These are phyloP conservation scores for Pestalotiopsis sp. DNA, from an alignment of 2,329 filamentous ascomycete species.

Conservation along the genomic window DNA sequence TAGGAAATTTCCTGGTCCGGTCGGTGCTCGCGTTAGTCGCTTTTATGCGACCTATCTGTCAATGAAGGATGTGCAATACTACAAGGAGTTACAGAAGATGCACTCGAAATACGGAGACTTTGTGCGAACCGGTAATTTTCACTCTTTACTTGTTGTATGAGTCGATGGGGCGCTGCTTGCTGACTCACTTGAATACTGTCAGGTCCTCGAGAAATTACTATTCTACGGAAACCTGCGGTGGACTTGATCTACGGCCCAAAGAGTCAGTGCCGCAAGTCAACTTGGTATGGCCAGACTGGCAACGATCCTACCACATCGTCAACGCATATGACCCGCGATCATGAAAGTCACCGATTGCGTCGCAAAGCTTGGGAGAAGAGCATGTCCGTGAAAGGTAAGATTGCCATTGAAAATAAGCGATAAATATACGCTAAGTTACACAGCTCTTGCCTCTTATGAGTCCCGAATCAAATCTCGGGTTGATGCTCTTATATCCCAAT, in stretches of 20 bases:
- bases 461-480: not conserved
- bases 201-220: constrained; percentile 38
- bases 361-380: constrained; percentile 29
- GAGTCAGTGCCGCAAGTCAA: constrained; percentile 40
- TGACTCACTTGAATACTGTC: not conserved
- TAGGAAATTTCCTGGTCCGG: constrained; percentile 43
- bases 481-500: not conserved
- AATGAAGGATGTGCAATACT: constrained; percentile 54
- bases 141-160: not conserved
- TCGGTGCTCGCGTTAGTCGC: constrained; percentile 40
- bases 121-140: constrained; percentile 26
- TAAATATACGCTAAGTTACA: not conserved
- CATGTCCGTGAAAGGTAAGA: constrained; percentile 25
- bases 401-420: not conserved
- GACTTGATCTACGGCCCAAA: constrained; percentile 36
- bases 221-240: constrained; percentile 26
- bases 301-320: constrained; percentile 32
- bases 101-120: constrained; percentile 57
- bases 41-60: constrained; percentile 52
- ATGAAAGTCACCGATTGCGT: constrained; percentile 22
- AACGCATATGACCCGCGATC: constrained; percentile 40
- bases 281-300: constrained; percentile 40
- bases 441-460: not conserved
- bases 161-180: too few species aligned
- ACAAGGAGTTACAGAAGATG: constrained; percentile 48